Conservation (phyloP, 169 alveolate genomes). For the Neospora caninum region DNA sequence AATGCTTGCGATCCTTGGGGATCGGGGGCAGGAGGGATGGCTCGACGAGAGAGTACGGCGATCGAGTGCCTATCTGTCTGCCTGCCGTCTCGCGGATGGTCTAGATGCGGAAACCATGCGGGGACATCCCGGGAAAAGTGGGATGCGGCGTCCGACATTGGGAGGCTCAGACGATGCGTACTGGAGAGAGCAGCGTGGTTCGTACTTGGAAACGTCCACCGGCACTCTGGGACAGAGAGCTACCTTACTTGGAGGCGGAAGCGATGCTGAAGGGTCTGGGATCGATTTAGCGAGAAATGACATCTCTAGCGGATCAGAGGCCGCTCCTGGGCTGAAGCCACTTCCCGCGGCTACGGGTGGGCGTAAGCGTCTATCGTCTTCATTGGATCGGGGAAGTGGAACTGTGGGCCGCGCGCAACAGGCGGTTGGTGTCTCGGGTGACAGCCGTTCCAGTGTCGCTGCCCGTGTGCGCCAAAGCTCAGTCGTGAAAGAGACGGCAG, state of each 20-base stretch:
- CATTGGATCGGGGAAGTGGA: background rate
- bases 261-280: too few species aligned
- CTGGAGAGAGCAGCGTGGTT: background rate
- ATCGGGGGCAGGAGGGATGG: background rate
- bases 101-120: background rate
- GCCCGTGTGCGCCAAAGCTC: background rate
- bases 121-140: background rate
- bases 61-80: slow-evolving; percentile 9
- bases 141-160: background rate
- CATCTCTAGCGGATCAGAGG: too few species aligned
- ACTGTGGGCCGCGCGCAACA: background rate
- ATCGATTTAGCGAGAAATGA: too few species aligned
- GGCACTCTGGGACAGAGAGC: background rate
- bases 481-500: background rate
- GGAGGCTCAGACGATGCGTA: background rate
- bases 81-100: background rate
- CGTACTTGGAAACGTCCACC: background rate
- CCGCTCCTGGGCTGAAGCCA: background rate
- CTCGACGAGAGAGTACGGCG: slow-evolving; percentile 13
- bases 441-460: background rate
- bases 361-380: too few species aligned
- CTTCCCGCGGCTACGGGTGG: background rate
- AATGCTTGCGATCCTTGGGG: too few species aligned
- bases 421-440: background rate
- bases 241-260: background rate